These are phyloP conservation scores for Nigrospora sphaerica DNA, from an alignment of 2,329 filamentous ascomycete genomes.

Conservation along the genomic window DNA sequence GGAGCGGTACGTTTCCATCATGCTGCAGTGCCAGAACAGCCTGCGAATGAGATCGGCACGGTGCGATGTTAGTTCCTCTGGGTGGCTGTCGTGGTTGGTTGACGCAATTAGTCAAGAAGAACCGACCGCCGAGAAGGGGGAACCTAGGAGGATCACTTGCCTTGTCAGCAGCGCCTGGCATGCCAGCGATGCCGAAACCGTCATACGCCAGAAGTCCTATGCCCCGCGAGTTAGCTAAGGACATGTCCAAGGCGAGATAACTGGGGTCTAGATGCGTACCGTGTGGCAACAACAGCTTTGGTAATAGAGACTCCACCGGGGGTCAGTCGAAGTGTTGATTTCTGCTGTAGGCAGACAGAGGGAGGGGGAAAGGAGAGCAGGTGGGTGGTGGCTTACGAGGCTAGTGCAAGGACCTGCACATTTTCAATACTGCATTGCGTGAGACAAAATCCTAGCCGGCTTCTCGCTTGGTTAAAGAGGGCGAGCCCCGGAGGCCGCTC, in stretches of 20 bases:
- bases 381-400: constrained; percentile 33
- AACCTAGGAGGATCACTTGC: constrained; percentile 20
- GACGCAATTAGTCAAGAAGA: too few species aligned
- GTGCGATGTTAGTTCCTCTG: constrained; percentile 37
- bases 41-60: constrained; percentile 45
- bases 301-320: constrained; percentile 38
- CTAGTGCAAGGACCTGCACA: constrained; percentile 49
- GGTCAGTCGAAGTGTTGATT: not conserved
- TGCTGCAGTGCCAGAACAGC: constrained; percentile 49
- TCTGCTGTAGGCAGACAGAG: not conserved
- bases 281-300: constrained; percentile 43
- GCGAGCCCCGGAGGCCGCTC: constrained; percentile 47
- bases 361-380: too few species aligned
- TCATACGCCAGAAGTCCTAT: constrained; percentile 55
- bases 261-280: constrained; percentile 26
- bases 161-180: constrained; percentile 50
- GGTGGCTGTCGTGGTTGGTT: too few species aligned
- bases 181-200: constrained; percentile 46
- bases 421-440: constrained; percentile 50
- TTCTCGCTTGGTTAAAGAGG: constrained; percentile 56
- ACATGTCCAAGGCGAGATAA: constrained; percentile 4
- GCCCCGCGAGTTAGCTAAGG: not conserved
- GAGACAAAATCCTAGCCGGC: constrained; percentile 49
- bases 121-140: not conserved
- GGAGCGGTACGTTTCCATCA: constrained; percentile 40